Conservation (phyloP, 2,329 filamentous ascomycete species). For the Fusarium austroafricanum region DNA sequence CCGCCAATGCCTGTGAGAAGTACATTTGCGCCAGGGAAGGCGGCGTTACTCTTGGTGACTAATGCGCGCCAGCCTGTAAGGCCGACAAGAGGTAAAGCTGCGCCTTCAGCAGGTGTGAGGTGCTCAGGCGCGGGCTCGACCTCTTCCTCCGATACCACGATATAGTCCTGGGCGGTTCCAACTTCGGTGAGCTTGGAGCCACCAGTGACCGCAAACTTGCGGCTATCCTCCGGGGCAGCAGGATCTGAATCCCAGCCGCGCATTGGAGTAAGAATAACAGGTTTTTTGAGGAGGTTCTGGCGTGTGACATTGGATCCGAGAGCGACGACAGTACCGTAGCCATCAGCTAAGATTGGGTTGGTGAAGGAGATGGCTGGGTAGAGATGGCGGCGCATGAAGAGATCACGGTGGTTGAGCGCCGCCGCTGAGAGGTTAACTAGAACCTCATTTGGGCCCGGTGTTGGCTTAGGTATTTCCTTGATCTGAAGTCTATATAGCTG, state of each 20-base stretch:
- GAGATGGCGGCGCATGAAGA: constrained; percentile 91
- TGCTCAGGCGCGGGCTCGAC: constrained; percentile 81
- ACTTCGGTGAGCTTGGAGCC: constrained; percentile 69
- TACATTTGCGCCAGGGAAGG: constrained; percentile 75
- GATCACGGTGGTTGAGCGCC: constrained; percentile 93
- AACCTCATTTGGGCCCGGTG: constrained; percentile 74
- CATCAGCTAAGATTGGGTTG: constrained; percentile 84
- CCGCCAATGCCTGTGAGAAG: constrained; percentile 93
- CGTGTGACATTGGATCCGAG: constrained; percentile 63
- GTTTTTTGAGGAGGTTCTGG: constrained; percentile 65
- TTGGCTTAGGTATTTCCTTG: constrained; percentile 70
- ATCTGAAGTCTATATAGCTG: constrained; percentile 62
- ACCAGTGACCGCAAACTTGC: constrained; percentile 73
- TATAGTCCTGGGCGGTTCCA: constrained; percentile 81
- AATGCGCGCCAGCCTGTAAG: constrained; percentile 90
- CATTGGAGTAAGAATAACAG: constrained; percentile 82
- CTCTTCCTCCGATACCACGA: constrained; percentile 76
- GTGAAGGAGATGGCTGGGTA: constrained; percentile 88
- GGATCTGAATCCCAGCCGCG: constrained; percentile 79
- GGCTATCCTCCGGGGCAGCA: constrained; percentile 76
- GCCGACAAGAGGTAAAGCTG: constrained; percentile 85
- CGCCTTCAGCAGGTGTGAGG: constrained; percentile 78
- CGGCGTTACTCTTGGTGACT: constrained; percentile 78
- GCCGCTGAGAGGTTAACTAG: constrained; percentile 81
- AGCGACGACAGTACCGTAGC: constrained; percentile 77